Percentiles rank a stretch among this genome's conserved stretches.
phyloP scores from a whole-genome alignment of 768 basidiomycete genomes.

The Suillus subluteus region DNA sequence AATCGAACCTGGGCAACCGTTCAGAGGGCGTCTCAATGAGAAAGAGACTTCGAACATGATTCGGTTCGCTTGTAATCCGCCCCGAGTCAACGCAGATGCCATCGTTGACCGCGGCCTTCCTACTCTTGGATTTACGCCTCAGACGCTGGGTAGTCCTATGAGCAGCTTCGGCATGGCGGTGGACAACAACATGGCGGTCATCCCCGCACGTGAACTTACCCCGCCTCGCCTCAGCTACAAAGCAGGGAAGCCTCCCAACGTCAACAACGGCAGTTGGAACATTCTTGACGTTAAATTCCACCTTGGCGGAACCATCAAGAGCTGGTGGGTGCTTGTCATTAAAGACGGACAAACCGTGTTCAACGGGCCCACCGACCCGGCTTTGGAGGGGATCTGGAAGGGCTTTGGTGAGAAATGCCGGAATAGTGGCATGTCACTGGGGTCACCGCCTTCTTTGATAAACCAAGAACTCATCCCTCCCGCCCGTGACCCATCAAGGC shows the following conservation, averaged over 20 bases:
- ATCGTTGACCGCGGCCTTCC: conserved; percentile 65
- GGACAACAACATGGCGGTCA: conserved; percentile 56
- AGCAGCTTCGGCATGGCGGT: conserved; percentile 64
- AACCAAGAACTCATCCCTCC: conserved; percentile 24
- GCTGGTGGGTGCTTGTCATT: conserved; percentile 73
- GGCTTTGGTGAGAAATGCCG: conserved; percentile 60
- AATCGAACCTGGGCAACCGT: conserved; percentile 61
- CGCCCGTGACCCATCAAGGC: conserved; percentile 39
- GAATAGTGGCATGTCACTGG: conserved; percentile 50
- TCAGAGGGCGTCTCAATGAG: conserved; percentile 62
- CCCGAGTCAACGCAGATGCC: conserved; percentile 56
- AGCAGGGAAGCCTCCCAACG: conserved; percentile 42
- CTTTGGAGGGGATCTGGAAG: conserved; percentile 46
- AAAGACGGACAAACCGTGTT: conserved; percentile 49
- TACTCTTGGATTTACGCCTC: conserved; percentile 52
- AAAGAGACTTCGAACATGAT: conserved; percentile 74
- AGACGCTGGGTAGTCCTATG: conserved; percentile 39
- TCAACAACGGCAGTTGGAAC: conserved; percentile 75
- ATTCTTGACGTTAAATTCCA: conserved; percentile 74
- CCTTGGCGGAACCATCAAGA: conserved; percentile 48
- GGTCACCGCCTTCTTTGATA: conserved; percentile 39
- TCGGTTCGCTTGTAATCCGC: conserved; percentile 63
- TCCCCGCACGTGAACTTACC: conserved; percentile 67
- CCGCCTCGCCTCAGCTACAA: conserved; percentile 63
- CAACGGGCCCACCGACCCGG: conserved; percentile 41